Conservation (phyloP, 1,139 yeast genomes). For the Geotrichum restrictum region DNA sequence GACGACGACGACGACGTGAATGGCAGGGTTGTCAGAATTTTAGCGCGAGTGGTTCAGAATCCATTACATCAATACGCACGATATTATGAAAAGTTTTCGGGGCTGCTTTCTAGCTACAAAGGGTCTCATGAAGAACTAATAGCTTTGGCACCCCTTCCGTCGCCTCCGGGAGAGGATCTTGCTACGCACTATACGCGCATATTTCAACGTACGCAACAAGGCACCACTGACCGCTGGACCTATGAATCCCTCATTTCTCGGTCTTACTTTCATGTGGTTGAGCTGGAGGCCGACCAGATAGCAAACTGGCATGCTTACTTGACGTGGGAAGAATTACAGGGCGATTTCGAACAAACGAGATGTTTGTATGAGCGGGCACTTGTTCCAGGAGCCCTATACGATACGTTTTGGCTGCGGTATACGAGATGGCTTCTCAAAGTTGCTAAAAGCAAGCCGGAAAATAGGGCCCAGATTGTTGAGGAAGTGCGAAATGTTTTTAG, state of each 20-base stretch:
- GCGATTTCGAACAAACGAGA: conserved; percentile 36
- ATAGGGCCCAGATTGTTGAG: conserved; percentile 21
- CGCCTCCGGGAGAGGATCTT: conserved; percentile 2
- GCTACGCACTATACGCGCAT: conserved; percentile 28
- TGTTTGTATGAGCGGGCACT: conserved; percentile 51
- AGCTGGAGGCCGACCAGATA: conserved; percentile 48
- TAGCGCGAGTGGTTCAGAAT: conserved; percentile 60
- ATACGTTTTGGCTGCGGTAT: conserved; percentile 61
- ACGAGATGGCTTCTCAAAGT: conserved; percentile 41
- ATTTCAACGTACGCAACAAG: conserved; percentile 59
- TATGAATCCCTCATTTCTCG: conserved; percentile 57
- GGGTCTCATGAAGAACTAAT: conserved; percentile 11
- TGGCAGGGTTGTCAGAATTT: conserved; percentile 43
- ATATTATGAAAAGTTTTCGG: conserved; percentile 40
- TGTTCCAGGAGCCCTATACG: conserved; percentile 50
- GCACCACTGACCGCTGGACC: conserved; percentile 56
- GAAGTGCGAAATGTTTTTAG: conserved; percentile 35
- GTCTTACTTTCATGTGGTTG: conserved; percentile 50
- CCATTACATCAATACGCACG: conserved; percentile 76
- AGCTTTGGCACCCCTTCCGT: conserved; percentile 13
- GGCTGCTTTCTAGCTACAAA: conserved; percentile 2
- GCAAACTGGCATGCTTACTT: conserved; percentile 61
- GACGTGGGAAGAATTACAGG: conserved; percentile 49
- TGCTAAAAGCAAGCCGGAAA: conserved; percentile 13
- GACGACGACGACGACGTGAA: conserved; percentile 35